Evolutionary conservation across 129 eudicot genomes (phyloP).

Genomic region (Artemisia argyi): DNA sequence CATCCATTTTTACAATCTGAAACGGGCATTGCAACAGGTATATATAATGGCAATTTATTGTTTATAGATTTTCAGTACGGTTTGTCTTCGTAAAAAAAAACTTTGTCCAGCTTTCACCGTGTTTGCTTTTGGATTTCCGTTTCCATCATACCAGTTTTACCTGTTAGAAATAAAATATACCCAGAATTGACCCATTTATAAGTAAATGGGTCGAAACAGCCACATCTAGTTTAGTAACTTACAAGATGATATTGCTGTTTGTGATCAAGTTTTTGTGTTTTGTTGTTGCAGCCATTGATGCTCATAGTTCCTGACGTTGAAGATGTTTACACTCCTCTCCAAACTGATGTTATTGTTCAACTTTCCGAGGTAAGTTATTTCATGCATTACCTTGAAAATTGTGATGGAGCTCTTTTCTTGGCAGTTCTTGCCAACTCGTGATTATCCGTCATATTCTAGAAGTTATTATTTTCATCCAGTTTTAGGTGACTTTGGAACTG

Average conservation of each 20-base stretch:
- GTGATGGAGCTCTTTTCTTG: not conserved
- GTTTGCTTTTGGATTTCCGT: too few species aligned
- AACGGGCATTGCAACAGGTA: too few species aligned
- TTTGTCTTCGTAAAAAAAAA: too few species aligned
- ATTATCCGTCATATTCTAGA: not conserved
- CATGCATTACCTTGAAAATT: constrained; percentile 2
- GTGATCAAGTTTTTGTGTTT: constrained; percentile 15
- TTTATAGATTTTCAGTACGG: too few species aligned
- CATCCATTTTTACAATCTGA: too few species aligned
- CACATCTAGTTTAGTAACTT: not conserved
- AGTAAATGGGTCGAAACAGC: not conserved
- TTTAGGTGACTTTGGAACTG: constrained; percentile 13
- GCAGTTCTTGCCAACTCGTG: not conserved
- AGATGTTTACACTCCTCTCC: constrained; percentile 95
- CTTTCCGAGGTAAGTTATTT: constrained; percentile 67
- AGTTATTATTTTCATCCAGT: not conserved
- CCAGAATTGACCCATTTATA: too few species aligned
- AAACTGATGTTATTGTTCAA: constrained; percentile 84
- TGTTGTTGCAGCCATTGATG: constrained; percentile 80
- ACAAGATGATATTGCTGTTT: not conserved
- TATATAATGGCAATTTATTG: too few species aligned
- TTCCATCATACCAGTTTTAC: not conserved
- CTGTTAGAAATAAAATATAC: not conserved
- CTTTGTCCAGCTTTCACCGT: too few species aligned
- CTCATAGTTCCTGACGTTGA: constrained; percentile 93